Percentiles rank a stretch among this genome's conserved stretches.
phyloP scores from a whole-genome alignment of 768 basidiomycete species.

The Dendrothele bispora region DNA sequence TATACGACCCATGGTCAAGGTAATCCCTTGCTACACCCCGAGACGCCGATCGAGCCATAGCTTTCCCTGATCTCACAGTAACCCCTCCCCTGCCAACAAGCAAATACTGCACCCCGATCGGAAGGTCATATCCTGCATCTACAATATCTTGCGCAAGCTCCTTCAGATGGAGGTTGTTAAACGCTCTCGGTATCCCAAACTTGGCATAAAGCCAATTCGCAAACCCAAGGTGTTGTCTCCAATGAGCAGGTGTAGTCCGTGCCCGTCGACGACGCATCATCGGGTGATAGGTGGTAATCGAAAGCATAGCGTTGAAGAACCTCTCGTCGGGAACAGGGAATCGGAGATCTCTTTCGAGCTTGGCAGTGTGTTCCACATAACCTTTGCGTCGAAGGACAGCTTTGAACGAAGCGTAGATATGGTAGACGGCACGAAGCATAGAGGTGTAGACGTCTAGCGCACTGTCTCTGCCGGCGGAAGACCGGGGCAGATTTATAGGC shows the following conservation, averaged over 20 bases:
- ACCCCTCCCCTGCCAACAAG: conserved; percentile 32
- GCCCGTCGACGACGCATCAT: neutral
- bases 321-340: conserved; percentile 55
- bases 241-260: neutral
- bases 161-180: conserved; percentile 34
- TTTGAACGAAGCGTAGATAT: too few species aligned
- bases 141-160: conserved; percentile 39
- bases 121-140: conserved; percentile 37
- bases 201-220: conserved; percentile 26
- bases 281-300: conserved; percentile 35
- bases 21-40: too few species aligned
- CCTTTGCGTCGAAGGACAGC: too few species aligned
- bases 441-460: conserved; percentile 6
- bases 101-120: conserved; percentile 36
- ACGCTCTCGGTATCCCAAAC: conserved; percentile 20
- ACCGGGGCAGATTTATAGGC: conserved; percentile 13
- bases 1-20: neutral
- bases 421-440: too few species aligned
- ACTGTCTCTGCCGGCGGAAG: conserved; percentile 9
- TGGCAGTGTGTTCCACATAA: too few species aligned
- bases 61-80: too few species aligned
- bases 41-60: neutral
- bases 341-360: conserved; percentile 23
- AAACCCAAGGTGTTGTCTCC: conserved; percentile 23
- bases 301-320: conserved; percentile 66